Conservation (phyloP, 345 rosid genomes). For the Toxicodendron radicans region DNA sequence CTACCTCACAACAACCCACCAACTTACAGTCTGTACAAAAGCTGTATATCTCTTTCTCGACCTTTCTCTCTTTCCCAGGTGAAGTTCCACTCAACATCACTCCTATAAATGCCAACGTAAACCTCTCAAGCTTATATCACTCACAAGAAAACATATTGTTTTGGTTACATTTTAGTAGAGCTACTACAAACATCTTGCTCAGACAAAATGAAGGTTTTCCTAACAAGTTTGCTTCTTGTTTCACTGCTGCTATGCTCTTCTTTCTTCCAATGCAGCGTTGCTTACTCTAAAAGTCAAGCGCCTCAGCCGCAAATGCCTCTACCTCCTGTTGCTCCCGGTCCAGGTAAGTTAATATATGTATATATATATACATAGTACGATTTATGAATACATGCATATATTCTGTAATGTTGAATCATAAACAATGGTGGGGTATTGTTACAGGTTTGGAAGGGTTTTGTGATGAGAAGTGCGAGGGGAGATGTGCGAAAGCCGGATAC, state of each 20-base stretch:
- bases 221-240: constrained; percentile 5
- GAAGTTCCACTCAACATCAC: not conserved
- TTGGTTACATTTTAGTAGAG: too few relatives aligned
- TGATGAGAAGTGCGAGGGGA: constrained; percentile 30
- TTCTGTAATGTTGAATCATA: too few relatives aligned
- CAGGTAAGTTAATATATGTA: constrained; percentile 4
- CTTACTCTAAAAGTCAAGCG: not conserved
- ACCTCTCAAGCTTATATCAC: not conserved
- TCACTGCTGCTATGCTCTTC: constrained; percentile 9
- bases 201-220: constrained; percentile 12
- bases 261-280: not conserved
- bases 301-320: not conserved
- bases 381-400: too few relatives aligned
- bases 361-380: too few relatives aligned
- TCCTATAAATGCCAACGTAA: constrained; percentile 8
- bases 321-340: not conserved
- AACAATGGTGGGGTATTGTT: not conserved
- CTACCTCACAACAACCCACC: not conserved
- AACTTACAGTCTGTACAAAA: constrained; percentile 29
- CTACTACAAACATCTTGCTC: too few relatives aligned
- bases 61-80: not conserved
- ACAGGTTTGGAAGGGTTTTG: not conserved
- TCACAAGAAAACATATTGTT: not conserved
- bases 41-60: constrained; percentile 6
- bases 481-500: constrained; percentile 44